These are phyloP conservation scores for Aspergillus carlsbadensis DNA, from an alignment of 495 filamentous ascomycete genomes.

Conservation along the genomic window DNA sequence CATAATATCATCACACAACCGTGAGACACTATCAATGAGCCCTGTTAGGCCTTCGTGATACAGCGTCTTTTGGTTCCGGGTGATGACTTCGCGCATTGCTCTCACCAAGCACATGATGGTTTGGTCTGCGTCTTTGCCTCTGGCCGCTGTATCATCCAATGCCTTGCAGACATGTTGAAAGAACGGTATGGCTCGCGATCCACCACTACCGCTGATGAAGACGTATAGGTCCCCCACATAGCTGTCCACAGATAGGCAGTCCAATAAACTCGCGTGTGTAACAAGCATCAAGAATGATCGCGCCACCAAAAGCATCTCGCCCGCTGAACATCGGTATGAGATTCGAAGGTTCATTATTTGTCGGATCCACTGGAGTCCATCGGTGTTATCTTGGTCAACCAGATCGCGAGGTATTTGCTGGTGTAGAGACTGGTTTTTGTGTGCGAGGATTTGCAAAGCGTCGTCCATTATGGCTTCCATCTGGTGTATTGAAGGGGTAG, in stretches of 20 bases:
- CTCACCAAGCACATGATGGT: not conserved
- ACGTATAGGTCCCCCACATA: constrained; percentile 1
- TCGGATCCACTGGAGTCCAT: not conserved
- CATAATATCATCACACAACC: not conserved
- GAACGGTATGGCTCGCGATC: not conserved
- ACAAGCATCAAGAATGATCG: not conserved
- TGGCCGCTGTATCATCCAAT: no score
- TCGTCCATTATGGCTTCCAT: not conserved
- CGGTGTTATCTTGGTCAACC: not conserved
- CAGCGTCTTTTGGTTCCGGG: constrained; percentile 1
- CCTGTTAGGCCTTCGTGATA: not conserved
- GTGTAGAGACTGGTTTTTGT: not conserved
- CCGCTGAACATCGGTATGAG: not conserved
- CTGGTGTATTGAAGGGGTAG: no score
- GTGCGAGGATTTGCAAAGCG: not conserved
- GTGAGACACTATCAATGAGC: not conserved
- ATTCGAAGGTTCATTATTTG: not conserved
- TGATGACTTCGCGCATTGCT: not conserved
- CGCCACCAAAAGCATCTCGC: not conserved
- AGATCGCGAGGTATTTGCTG: constrained; percentile 1
- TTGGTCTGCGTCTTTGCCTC: not conserved
- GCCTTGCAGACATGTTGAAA: not conserved
- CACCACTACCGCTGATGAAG: constrained; percentile 2
- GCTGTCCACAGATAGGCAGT: constrained; percentile 4
- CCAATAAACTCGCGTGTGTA: not conserved